Evolutionary conservation across 169 alveolate genomes (phyloP), one percentile per base, ranked within the genome.

Genomic region (Plasmodium gallinaceum): DNA sequence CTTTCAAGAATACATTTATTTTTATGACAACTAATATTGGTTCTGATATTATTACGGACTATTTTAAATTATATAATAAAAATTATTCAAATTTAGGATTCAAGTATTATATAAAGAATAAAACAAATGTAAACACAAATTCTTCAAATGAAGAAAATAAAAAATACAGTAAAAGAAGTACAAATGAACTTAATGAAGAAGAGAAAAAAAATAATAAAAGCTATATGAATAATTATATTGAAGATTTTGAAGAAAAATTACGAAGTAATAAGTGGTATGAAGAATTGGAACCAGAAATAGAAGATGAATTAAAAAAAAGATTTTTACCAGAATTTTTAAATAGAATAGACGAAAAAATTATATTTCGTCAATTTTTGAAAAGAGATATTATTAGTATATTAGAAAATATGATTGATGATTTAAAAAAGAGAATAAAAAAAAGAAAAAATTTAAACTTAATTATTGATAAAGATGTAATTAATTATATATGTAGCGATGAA

Each of bases 21-120:
- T 93, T 96, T 72, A 92, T 96, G 95, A 96, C 98, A 42, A 93
- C 97, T 51, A 96, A 96, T 74, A 73, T 95, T 7, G 98, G 98
- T 4, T 91, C 96, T 12, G 91, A 91, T 68, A 89, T 94, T 39
- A 91, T 94, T 18, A 91, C 92, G 0, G 92, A 86, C 24, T 86
- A 86, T 71, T 86, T 86, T 54, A 86, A 86, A 39, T 22, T 86
- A 22, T 86, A 86, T 24, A 86, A 86, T 61, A 86, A 71, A 20
- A 86, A 86, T 20, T 86, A 71, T 39, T 22, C 86, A 26, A 86
- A 86, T 37, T 37, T 86, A 24, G 92, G 92, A 32, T 86, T 86
- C 16, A 69, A 43, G 8, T 86, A 86, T 71, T 86, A 86, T 57
- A 39, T 64, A 10, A 51, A 57, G 32, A 66, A 78, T 0, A 78